Conservation (phyloP, 23 red algal species). For the Gracilariopsis chorda region DNA sequence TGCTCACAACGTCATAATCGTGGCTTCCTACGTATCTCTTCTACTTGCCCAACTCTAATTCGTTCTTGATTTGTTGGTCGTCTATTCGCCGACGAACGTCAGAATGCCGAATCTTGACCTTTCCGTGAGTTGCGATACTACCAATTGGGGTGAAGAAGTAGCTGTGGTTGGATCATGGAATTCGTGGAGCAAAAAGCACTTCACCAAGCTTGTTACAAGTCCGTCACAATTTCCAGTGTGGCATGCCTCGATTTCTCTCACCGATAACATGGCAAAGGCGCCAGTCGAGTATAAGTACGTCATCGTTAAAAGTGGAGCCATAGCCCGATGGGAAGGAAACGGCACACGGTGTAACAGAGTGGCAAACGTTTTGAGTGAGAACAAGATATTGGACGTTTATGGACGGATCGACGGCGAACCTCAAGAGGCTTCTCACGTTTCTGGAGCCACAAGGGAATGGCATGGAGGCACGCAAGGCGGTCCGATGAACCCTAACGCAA, state of each 20-base stretch:
- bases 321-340: constrained; percentile 50
- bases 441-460: background rate
- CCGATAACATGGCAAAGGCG: background rate
- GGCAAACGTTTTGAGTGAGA: background rate
- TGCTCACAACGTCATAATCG: too few relatives aligned
- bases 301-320: constrained; percentile 22
- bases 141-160: constrained; percentile 26
- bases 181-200: constrained; percentile 32
- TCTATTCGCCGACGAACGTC: too few relatives aligned
- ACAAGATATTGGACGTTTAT: background rate
- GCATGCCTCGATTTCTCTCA: background rate
- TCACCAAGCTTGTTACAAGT: constrained; percentile 9
- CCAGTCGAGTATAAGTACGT: constrained; percentile 73
- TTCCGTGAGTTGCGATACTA: constrained; percentile 17
- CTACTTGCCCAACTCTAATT: too few relatives aligned
- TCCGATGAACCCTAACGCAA: background rate
- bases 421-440: background rate
- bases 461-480: background rate
- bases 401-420: background rate
- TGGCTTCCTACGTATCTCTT: too few relatives aligned
- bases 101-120: constrained; percentile 42
- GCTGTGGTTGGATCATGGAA: constrained; percentile 56
- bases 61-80: too few relatives aligned
- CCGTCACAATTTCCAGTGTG: constrained; percentile 27
- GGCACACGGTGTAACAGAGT: constrained; percentile 14